phyloP scores from a whole-genome alignment of 2,329 filamentous ascomycete genomes.

The Dactylellina cionopaga region DNA sequence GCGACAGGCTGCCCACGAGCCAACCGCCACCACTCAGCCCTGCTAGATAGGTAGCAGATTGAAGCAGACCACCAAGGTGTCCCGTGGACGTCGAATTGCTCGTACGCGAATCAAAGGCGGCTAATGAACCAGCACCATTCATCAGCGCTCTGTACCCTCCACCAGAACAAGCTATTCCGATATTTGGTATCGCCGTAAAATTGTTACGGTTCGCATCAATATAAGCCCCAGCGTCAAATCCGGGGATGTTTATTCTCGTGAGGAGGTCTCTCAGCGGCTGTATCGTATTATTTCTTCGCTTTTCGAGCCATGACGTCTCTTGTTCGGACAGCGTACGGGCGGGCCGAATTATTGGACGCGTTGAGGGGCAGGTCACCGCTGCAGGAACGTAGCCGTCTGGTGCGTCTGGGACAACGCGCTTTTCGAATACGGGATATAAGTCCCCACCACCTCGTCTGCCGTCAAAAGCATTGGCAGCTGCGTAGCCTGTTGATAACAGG shows the following conservation, averaged over 20 bases:
- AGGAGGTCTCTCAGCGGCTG: conserved; percentile 79
- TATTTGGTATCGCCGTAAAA: conserved; percentile 69
- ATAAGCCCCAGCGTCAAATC: conserved; percentile 78
- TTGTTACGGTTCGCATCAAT: conserved; percentile 72
- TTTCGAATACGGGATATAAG: conserved; percentile 9
- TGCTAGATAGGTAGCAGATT: conserved; percentile 81
- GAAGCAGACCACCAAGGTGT: conserved; percentile 81
- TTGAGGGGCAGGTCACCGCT: conserved; percentile 43
- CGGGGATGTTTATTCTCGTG: conserved; percentile 75
- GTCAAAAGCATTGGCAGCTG: conserved; percentile 1
- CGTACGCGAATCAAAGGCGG: conserved; percentile 81
- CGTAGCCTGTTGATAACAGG: conserved; percentile 29
- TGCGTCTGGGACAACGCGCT: conserved; percentile 36
- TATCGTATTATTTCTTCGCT: conserved; percentile 77
- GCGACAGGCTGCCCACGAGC: conserved; percentile 82
- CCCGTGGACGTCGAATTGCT: conserved; percentile 69
- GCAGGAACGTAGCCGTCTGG: conserved; percentile 46
- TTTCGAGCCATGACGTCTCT: conserved; percentile 78
- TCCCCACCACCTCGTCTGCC: conserved; percentile 15
- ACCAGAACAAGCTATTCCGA: conserved; percentile 81
- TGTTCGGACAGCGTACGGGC: conserved; percentile 60
- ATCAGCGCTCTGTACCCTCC: conserved; percentile 86
- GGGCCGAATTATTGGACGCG: conserved; percentile 33
- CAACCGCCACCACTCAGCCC: conserved; percentile 85
- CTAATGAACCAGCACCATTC: conserved; percentile 82